Percentiles rank a stretch among this genome's conserved stretches.
phyloP scores from a whole-genome alignment of 1,139 yeast genomes.

The Saccharomycopsis hybrid region DNA sequence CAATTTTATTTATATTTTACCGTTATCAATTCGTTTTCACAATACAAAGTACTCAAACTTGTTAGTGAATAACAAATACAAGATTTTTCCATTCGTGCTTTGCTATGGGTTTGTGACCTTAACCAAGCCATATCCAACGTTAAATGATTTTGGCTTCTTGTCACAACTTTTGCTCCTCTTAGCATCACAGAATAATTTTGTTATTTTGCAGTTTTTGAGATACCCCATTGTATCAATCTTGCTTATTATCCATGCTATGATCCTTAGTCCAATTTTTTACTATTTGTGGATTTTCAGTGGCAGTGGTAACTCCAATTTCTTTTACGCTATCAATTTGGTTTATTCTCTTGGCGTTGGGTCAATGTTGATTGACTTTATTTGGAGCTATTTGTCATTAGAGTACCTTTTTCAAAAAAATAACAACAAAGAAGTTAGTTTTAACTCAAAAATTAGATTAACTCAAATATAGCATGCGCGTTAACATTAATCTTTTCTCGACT shows the following conservation, averaged over 20 bases:
- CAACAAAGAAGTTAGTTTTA: constrained; percentile 29
- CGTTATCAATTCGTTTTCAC: constrained; percentile 65
- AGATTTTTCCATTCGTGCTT: constrained; percentile 61
- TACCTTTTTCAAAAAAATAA: constrained; percentile 36
- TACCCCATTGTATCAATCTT: constrained; percentile 39
- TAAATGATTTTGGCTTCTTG: constrained; percentile 76
- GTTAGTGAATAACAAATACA: constrained; percentile 33
- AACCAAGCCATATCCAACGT: constrained; percentile 80
- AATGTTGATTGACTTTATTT: constrained; percentile 66
- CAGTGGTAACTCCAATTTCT: constrained; percentile 92
- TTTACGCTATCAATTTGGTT: constrained; percentile 85
- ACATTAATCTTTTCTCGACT: too few species aligned
- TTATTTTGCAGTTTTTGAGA: constrained; percentile 36
- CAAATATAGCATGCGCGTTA: too few species aligned
- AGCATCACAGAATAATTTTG: constrained; percentile 24
- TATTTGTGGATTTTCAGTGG: constrained; percentile 93
- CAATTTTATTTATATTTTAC: constrained; percentile 60
- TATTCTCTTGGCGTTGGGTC: constrained; percentile 70
- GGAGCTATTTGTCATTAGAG: constrained; percentile 74
- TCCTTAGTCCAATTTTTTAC: constrained; percentile 83
- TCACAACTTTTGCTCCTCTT: constrained; percentile 49
- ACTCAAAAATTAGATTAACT: constrained; percentile 28
- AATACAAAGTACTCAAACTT: constrained; percentile 10
- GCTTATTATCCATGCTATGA: constrained; percentile 41
- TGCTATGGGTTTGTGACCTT: constrained; percentile 62